Evolutionary conservation across 192 early-diverging fungal genomes (phyloP), one percentile per base, ranked within the genome.

Genomic region (Backusella morwellensis): DNA sequence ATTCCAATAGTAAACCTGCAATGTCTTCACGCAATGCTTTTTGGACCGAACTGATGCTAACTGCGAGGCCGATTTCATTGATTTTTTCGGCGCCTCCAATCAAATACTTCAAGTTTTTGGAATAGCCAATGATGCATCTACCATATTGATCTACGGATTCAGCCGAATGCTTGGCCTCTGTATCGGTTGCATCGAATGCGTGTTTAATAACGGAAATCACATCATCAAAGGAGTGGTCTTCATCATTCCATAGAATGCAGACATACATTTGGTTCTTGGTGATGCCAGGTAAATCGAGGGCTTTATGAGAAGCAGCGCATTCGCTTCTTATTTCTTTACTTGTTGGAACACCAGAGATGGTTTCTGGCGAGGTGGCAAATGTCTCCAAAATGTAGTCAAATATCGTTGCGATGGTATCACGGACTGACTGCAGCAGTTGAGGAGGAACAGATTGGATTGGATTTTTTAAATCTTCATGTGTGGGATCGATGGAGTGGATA

Each of bases 161-260:
- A 23, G 97, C 95, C 77, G 95, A 90, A 41, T 82, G 77, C 69
- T 89, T 87, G 15, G 94, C 96, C 23, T 92, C 87, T 21, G 80
- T 85, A 6, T 81, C 77, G 3, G 88, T 78, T 78, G 89, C 91
- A 32, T 83, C 76, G 35, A 91, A 90, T 12, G 93, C 90, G 26
- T 86, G 81, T 9, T 82, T 85, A 70, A 97, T 91, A 77, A 92
- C 88, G 59, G 89, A 87, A 59, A 98, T 99, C 44, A 97, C 97
- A 72, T 96, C 95, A 66, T 94, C 87, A 83, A 97, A 98, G 4
- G 94, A 96, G 80, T 99, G 98, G 11, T 89, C 83, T 79, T 99
- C 97, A 80, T 99, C 98, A 82, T 99, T 99, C 97, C 97, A 99
- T 35, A 99, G 85, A 12, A 98, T 88, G 68, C 90, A 88, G 1